Evolutionary conservation across 176 grass and related monocot genomes (phyloP).

Genomic region (Areca catechu): DNA sequence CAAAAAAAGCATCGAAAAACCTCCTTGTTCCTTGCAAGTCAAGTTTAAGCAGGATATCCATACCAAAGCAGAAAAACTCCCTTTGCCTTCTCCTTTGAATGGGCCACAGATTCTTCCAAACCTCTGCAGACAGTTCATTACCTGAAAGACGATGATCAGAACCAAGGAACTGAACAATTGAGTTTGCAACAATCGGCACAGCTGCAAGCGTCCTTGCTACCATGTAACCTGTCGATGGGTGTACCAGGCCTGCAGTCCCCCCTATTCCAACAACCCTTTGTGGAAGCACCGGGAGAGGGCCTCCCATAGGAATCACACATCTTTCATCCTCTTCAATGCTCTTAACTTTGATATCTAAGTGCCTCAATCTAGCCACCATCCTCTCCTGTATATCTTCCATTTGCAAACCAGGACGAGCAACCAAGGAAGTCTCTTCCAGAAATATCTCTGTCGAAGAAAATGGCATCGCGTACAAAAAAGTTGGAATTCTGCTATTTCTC

Average conservation of each 20-base stretch:
- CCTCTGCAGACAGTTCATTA: conserved; percentile 39
- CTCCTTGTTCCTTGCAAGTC: conserved; percentile 68
- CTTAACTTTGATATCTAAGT: conserved; percentile 65
- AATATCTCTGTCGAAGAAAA: conserved; percentile 84
- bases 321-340: conserved; percentile 92
- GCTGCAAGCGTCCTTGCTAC: conserved; percentile 84
- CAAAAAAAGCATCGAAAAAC: conserved; percentile 90
- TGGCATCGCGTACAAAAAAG: conserved; percentile 95
- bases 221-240: conserved; percentile 96
- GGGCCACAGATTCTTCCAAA: conserved; percentile 93
- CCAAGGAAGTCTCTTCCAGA: conserved; percentile 90
- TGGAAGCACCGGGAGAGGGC: conserved; percentile 69
- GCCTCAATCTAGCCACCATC: conserved; percentile 70
- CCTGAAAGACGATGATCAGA: conserved; percentile 25
- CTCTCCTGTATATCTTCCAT: conserved; percentile 97
- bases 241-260: conserved; percentile 93
- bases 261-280: conserved; percentile 93
- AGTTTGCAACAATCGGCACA: conserved; percentile 65
- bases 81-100: conserved; percentile 63
- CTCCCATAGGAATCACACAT: conserved; percentile 92
- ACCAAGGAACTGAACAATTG: conserved; percentile 66
- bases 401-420: conserved; percentile 68
- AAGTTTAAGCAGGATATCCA: conserved; percentile 94
- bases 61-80: conserved; percentile 98
- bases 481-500: conserved; percentile 59